Evolutionary conservation across 2,329 filamentous ascomycete genomes (phyloP).

Genomic region (Purpureocillium lavendulum): DNA sequence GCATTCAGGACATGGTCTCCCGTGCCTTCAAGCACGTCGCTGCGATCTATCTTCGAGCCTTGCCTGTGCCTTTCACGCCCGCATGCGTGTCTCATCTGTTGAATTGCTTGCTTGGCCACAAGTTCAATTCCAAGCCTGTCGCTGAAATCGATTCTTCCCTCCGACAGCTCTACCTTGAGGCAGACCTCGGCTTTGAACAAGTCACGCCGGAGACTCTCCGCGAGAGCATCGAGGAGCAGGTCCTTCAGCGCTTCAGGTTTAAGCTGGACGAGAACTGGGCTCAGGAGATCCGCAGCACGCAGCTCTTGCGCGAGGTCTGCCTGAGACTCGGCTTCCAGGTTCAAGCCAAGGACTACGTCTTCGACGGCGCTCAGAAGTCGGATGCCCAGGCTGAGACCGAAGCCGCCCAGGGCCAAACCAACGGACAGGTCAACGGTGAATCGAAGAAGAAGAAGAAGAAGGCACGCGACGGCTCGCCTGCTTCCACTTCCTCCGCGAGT

Average conservation of each 20-base stretch:
- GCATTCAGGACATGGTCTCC: conserved; percentile 88
- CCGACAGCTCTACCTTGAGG: conserved; percentile 69
- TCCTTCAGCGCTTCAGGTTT: conserved; percentile 68
- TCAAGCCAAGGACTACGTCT: conserved; percentile 53
- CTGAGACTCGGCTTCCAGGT: conserved; percentile 88
- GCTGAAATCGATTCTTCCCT: conserved; percentile 70
- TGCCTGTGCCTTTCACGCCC: conserved; percentile 73
- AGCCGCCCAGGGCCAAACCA: conserved; percentile 22
- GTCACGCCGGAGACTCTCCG: conserved; percentile 67
- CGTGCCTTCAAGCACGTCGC: conserved; percentile 91
- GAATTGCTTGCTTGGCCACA: conserved; percentile 81
- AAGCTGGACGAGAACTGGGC: conserved; percentile 62
- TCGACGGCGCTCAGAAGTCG: conserved; percentile 17
- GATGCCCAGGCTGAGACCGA: conserved; percentile 23
- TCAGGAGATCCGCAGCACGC: conserved; percentile 60
- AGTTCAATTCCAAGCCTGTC: conserved; percentile 67
- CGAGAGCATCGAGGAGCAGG: conserved; percentile 62
- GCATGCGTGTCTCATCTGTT: conserved; percentile 78
- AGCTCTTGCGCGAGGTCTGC: conserved; percentile 81
- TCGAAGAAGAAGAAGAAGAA: conserved; percentile 57
- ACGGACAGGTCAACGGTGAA: conserved; percentile 34
- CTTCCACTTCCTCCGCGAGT: conserved; percentile 33
- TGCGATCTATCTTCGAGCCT: conserved; percentile 67
- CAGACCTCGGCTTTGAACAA: conserved; percentile 72
- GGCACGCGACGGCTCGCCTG: conserved; percentile 44